Evolutionary conservation across 164 flowering plant species (phyloP), one percentile per base, ranked within the genome.

Genomic region (Akebia trifoliata): DNA sequence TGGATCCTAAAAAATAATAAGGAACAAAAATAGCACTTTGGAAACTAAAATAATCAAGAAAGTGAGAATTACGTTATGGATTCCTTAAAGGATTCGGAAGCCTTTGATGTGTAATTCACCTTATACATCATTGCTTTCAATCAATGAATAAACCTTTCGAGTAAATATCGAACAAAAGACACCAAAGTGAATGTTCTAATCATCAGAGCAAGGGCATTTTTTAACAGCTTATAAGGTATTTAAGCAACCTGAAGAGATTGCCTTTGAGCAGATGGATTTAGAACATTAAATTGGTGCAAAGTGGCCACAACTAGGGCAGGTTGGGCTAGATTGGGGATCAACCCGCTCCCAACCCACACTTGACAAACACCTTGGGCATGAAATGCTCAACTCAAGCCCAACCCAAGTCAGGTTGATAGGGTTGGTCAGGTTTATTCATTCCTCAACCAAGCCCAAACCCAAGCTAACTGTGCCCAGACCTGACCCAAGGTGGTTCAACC

Each of bases 1-100:
- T 1, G 86, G 87, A 59, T 84, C 87, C 90, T 84, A 55, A 6
- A 46, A 31, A 45, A 44, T 15, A 26, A 0, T 35, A 36, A 30
- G 0, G 28, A 21, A 53, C 10, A 60, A 32, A 40, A 31, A 31
- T 1, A 52, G n/a, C 37, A 14, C 2, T 34, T 11, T 28, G 53
- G 10, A 22, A 25, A 29, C 29, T 5, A 47, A 47, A 47, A 25
- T 11, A 22, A 12, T 47, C 10, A 1, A 18, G 47, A 43, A 43
- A 43, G 6, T 7, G 12, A 40, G 44, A 37, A 9, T 6, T n/a
- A n/a, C n/a, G n/a, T n/a, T n/a, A n/a, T n/a, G n/a, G 40, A 17
- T 37, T 37, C 4, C 40, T 3, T 4, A 17, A 37, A 37, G 11
- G 7, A 37, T 37, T 6, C 15, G 40, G 40, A 37, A 37, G 40